Conservation (phyloP, 2,329 filamentous ascomycete species). For the Cercospora sp. region DNA sequence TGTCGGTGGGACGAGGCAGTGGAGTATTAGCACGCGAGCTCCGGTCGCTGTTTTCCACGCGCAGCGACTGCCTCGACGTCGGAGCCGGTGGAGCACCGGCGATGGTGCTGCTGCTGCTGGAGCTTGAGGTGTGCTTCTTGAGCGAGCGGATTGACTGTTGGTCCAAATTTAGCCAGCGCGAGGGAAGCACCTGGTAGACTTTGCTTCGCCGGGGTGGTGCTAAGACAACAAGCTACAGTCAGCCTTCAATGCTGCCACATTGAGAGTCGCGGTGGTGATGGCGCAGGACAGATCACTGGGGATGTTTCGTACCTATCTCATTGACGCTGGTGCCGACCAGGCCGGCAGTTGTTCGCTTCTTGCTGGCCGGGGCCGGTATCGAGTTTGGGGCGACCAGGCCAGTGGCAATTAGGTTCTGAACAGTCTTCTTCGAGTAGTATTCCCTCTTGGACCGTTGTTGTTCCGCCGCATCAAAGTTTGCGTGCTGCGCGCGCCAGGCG, state of each 20-base stretch:
- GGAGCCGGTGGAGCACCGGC: constrained; percentile 7
- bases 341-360: constrained; percentile 20
- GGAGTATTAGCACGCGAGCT: constrained; percentile 25
- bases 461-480: constrained; percentile 17
- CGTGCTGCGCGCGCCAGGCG: constrained; percentile 19
- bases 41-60: constrained; percentile 19
- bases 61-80: constrained; percentile 18
- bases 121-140: background rate
- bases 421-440: constrained; percentile 23
- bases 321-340: constrained; percentile 19
- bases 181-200: constrained; percentile 13
- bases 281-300: constrained; percentile 3
- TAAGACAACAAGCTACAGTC: constrained; percentile 27
- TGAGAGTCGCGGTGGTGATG: constrained; percentile 9
- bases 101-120: constrained; percentile 7
- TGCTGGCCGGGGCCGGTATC: constrained; percentile 1
- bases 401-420: constrained; percentile 23
- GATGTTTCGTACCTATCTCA: constrained; percentile 28
- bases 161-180: constrained; percentile 26
- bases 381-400: constrained; percentile 21
- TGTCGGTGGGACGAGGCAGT: constrained; percentile 34
- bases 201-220: constrained; percentile 27
- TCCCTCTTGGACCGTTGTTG: constrained; percentile 21
- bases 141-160: constrained; percentile 10
- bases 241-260: constrained; percentile 11